Conservation (phyloP, 495 filamentous ascomycete genomes). For the Podospora australis region DNA sequence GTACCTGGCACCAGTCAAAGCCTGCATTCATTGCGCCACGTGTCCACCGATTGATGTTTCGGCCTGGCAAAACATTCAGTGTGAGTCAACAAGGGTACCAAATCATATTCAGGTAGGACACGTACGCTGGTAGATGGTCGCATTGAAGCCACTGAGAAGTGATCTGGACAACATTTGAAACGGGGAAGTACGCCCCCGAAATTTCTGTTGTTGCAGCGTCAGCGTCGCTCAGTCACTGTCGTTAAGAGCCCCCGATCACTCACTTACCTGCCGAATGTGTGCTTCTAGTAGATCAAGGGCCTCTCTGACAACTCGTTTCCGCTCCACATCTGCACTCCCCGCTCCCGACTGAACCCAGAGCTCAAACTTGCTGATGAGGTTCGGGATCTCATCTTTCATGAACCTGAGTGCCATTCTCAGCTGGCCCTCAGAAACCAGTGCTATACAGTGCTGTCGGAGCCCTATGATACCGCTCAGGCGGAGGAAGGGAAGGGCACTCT, state of each 20-base stretch:
- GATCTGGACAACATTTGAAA: too few relatives aligned
- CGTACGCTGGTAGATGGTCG: too few relatives aligned
- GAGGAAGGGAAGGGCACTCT: conserved; percentile 23
- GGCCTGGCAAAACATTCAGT: too few relatives aligned
- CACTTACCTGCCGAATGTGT: conserved; percentile 11
- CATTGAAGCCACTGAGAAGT: too few relatives aligned
- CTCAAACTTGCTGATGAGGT: conserved; percentile 25
- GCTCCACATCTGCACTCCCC: conserved; percentile 25
- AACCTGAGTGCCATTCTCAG: conserved; percentile 24
- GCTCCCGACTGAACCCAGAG: conserved; percentile 38
- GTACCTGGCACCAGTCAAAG: too few relatives aligned
- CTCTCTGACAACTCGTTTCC: conserved; percentile 17
- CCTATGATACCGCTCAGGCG: conserved; percentile 30
- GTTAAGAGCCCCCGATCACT: neutral
- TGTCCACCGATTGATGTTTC: too few relatives aligned
- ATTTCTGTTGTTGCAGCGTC: too few relatives aligned
- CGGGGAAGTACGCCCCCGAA: too few relatives aligned
- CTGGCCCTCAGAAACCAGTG: conserved; percentile 33
- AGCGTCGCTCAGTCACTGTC: neutral
- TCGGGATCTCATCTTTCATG: conserved; percentile 28
- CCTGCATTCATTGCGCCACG: too few relatives aligned
- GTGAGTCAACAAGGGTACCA: too few relatives aligned
- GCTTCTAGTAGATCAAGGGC: conserved; percentile 6
- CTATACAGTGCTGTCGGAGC: conserved; percentile 29
- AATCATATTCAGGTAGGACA: too few relatives aligned